Evolutionary conservation across 768 basidiomycete species (phyloP).

Genomic region (Lentinus brumalis): DNA sequence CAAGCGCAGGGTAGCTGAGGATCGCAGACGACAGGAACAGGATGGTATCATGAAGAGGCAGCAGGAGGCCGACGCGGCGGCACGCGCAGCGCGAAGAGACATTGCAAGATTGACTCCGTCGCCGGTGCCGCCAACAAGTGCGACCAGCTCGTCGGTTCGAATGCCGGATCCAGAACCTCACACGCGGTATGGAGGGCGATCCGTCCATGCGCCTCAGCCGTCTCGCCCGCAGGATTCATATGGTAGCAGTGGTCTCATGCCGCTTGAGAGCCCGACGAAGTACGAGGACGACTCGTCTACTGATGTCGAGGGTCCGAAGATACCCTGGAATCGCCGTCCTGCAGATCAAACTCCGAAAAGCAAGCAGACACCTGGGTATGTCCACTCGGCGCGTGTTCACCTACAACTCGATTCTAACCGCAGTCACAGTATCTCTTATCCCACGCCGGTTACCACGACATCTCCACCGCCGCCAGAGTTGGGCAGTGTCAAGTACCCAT

Average conservation of each 20-base stretch:
- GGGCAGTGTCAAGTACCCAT: slow-evolving; percentile 57
- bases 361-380: slow-evolving; percentile 24
- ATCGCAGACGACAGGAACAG: slow-evolving; percentile 48
- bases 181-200: slow-evolving; percentile 19
- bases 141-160: not conserved
- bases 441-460: slow-evolving; percentile 68
- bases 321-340: slow-evolving; percentile 14
- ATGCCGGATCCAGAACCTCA: slow-evolving; percentile 13
- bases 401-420: not conserved
- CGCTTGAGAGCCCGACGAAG: slow-evolving; percentile 65
- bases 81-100: slow-evolving; percentile 29
- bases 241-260: slow-evolving; percentile 38
- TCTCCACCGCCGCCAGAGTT: slow-evolving; percentile 61
- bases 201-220: slow-evolving; percentile 32
- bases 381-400: not conserved
- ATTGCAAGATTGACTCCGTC: slow-evolving; percentile 17
- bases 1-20: slow-evolving; percentile 28
- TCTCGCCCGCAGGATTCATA: slow-evolving; percentile 29
- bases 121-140: slow-evolving; percentile 3
- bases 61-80: slow-evolving; percentile 44
- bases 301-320: slow-evolving; percentile 40
- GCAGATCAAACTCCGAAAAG: slow-evolving; percentile 27
- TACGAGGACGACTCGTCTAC: slow-evolving; percentile 50
- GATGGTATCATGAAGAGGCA: slow-evolving; percentile 60
- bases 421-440: slow-evolving; percentile 38